Evolutionary conservation across 2,329 filamentous ascomycete genomes (phyloP).

Genomic region (Aureobasidium leucospermi): DNA sequence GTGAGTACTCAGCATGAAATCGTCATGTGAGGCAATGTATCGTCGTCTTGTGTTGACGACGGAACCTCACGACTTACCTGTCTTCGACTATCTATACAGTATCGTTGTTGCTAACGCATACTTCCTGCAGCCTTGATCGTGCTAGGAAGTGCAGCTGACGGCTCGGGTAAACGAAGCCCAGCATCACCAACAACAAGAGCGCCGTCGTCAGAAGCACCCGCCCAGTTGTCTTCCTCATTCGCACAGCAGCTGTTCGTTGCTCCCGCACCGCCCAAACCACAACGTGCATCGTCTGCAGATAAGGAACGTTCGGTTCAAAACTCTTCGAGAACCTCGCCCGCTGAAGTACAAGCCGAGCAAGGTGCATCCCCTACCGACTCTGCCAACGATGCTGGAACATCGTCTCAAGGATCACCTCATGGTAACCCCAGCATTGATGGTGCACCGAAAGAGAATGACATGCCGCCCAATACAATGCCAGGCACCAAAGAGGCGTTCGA

Average conservation of each 20-base stretch:
- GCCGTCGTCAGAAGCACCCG: neutral
- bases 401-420: neutral
- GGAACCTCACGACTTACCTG: neutral
- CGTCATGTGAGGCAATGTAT: neutral
- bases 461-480: neutral
- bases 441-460: neutral
- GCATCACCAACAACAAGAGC: neutral
- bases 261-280: neutral
- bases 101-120: neutral
- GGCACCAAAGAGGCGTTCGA: neutral
- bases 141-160: neutral
- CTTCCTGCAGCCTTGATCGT: neutral
- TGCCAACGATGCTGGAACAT: neutral
- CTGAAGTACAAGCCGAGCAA: neutral
- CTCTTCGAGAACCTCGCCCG: neutral
- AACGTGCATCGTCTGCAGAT: neutral
- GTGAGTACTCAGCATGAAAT: neutral
- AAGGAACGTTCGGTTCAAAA: neutral
- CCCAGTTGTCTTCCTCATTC: slow-evolving; percentile 1
- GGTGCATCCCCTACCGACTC: slow-evolving; percentile 2
- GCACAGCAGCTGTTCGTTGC: slow-evolving; percentile 9
- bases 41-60: neutral
- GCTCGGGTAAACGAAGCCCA: neutral
- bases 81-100: neutral
- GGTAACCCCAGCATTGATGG: neutral